Evolutionary conservation across 306 rosid species (phyloP), one percentile per base, ranked within the genome.

Genomic region (Quercus gilva): DNA sequence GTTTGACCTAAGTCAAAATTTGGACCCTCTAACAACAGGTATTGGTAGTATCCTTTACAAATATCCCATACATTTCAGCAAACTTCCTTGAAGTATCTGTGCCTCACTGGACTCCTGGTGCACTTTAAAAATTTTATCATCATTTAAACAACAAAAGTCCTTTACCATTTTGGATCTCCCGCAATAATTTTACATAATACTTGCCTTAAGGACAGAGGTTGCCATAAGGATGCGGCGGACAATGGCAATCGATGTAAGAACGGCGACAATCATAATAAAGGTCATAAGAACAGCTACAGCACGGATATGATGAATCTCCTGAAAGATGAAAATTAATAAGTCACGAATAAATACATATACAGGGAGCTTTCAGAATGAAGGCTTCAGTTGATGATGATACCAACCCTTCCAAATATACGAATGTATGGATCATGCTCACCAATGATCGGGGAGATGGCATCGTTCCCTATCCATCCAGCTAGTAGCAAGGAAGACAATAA

Each of bases 391-490:
- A 67, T n/a, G 63, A 81, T 71, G 80, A 74, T 76, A 86, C 93
- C 71, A 78, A 95, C 99, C 96, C 99, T 90, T 83, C 96, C 97
- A 83, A 28, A 87, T 71, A 95, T 84, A 74, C 45, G 91, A 78
- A 90, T 58, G 76, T 93, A 95, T 17, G 96, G 97, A 59, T 95
- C 97, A 59, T 91, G 99, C 55, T 81, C 93, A 76, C 99, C 99
- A 70, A 95, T 93, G 82, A 95, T 87, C 71, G 99, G 97, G 75
- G 96, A 86, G 79, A 95, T 83, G 58, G 94, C 93, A 82, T 93
- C 92, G 56, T 95, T 87, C 78, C 99, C 97, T 4, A 95, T 93
- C 99, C 99, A 95, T 86, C 99, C 99, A 79, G 99, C 99, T 93
- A 85, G 75, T 84, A 75, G 49, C 67, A 49, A 76, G 67, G 80